Evolutionary conservation across 1,139 yeast genomes (phyloP), one percentile per base, ranked within the genome.

Genomic region (Yamadazyma atmosphaerica): DNA sequence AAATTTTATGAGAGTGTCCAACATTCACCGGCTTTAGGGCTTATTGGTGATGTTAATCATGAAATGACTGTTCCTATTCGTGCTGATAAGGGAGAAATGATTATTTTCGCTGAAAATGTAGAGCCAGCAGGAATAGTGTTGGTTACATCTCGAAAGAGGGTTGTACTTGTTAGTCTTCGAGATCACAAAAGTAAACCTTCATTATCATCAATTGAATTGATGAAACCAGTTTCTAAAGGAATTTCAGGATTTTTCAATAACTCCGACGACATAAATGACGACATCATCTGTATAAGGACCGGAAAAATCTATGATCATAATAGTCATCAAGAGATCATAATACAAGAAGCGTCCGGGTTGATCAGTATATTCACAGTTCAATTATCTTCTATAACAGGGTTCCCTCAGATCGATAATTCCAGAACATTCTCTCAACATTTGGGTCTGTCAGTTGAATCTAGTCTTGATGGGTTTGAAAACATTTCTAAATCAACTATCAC

Each of bases 91-190:
- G 74, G 77, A 21, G 95, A 86, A 54, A 60, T 61, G 35, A 68
- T 87, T 18, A 77, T 81, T 1, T 56, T 72, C 32, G 76, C 83
- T 2, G 77, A 80, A 43, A 79, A 77, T 45, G 72, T 83, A 12
- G 90, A 85, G 47, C 92, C 94, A 0, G 81, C 86, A 3, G 95
- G 96, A 1, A 64, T 88, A 5, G 68, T 83, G 1, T 58, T 86
- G 9, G 77, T 89, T 4, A 87, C 96, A 0, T 79, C 88, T 4
- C 69, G 77, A 51, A 88, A 87, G 28, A 66, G 94, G 44, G 77
- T 84, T 34, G 58, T 84, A 10, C 66, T 86, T 36, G 57, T 87
- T 3, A 69, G 84, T 0, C 66, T 88, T 27, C 73, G 86, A 46
- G 95, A 88, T 56, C 68, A 76, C 35, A 73, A 77, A 34, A 92